Base-by-base conservation (phyloP, 805 yeast genomes). In the Candida insectalens region DNA sequence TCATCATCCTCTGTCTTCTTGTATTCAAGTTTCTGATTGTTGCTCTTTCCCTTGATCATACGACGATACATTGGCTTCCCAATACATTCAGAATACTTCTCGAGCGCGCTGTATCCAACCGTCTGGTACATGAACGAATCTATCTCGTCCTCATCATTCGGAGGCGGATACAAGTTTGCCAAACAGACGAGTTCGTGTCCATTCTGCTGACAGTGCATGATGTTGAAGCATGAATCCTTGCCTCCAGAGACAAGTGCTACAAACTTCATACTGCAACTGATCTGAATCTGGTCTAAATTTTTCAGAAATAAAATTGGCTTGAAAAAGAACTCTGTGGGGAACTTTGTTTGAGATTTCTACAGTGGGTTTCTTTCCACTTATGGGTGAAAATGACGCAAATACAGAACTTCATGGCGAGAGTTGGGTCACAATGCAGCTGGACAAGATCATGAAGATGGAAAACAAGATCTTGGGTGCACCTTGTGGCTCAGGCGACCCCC, bases 71-170 rank as follows among this genome's bases (percentile, higher is more conserved):
- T 58, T 1, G 98, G 97, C 1, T 82, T 74, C 6, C 75, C 88
- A 27, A 83, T 60, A 47, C 95, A 83, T 39, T 77, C 66, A 3
- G 70, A 60, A 49, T 88, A 84, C 34, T 62, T 55, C 0, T 71
- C 67, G 2, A 92, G 65, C 3, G 82, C 72, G 41, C 81, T 83
- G 54, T 83, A 92, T 0, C 98, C 98, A 6, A 92, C 97, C 0
- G 98, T 92, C 57, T 92, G 98, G 56, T 83, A 92, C 98, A 92
- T 92, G 51, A 80, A 89, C 35, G 95, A 83, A 53, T 92, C 96
- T 35, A 92, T 60, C 54, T 92, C 98, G 34, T 57, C 61, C 44
- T 76, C 79, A 16, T 39, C 49, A 15, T 46, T 35, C 14, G 41
- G 58, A 7, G 44, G 64, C 1, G 96, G 96, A 47, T 75, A 74